Percentiles rank a stretch among this genome's conserved stretches.
These are phyloP conservation scores for Plasmodium reichenowi DNA, from an alignment of 169 alveolate genomes.

Conservation along the genomic window DNA sequence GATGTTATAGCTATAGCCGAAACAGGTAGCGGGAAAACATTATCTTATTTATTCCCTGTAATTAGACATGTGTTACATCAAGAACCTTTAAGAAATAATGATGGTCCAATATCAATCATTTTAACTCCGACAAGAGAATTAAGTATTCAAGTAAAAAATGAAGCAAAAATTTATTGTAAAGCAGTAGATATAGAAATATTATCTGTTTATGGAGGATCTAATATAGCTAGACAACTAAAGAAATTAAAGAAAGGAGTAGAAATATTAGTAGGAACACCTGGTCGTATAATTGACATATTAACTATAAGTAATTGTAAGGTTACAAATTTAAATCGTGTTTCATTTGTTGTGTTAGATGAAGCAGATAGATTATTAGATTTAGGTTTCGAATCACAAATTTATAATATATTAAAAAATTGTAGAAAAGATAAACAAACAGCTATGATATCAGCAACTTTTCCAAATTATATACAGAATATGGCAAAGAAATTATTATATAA, in stretches of 20 bases:
- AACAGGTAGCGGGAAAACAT: conserved; percentile 99
- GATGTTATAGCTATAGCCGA: conserved; percentile 99
- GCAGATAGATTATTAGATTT: conserved; percentile 98
- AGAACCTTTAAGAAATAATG: conserved; percentile 90
- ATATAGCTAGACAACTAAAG: conserved; percentile 91
- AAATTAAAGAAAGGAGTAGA: conserved; percentile 96
- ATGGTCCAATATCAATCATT: conserved; percentile 92
- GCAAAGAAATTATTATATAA: conserved; percentile 95
- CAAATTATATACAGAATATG: conserved; percentile 94
- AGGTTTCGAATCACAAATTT: conserved; percentile 99
- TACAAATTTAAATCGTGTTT: conserved; percentile 93
- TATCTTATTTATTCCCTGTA: conserved; percentile 98
- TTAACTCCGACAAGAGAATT: conserved; percentile 96
- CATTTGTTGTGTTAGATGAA: conserved; percentile 98
- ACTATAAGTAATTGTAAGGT: conserved; percentile 93
- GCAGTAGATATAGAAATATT: conserved; percentile 86
- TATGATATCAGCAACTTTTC: conserved; percentile 99
- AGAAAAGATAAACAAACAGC: conserved; percentile 96
- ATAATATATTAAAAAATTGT: conserved; percentile 91
- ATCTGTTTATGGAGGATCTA: conserved; percentile 97
- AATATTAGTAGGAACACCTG: conserved; percentile 98
- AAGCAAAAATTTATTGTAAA: conserved; percentile 85
- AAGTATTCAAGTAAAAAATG: conserved; percentile 94
- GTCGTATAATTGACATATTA: conserved; percentile 96
- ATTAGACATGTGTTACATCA: conserved; percentile 94